Evolutionary conservation across 306 rosid genomes (phyloP).

Genomic region (Medicago lupulina): DNA sequence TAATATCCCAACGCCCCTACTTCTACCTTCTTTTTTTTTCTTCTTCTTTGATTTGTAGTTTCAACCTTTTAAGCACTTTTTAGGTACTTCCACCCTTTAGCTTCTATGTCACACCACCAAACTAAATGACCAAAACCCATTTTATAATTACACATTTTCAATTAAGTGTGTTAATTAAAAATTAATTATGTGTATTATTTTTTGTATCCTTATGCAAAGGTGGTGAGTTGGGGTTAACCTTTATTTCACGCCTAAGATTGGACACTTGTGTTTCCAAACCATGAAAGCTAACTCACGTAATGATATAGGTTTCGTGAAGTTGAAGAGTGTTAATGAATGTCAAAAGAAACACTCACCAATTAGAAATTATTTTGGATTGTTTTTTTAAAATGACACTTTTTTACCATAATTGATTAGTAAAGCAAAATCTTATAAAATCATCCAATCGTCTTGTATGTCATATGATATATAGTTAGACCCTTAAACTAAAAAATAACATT

Average conservation of each 20-base stretch:
- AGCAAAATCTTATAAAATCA: slow-evolving; percentile 16
- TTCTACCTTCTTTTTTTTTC: slow-evolving; percentile 45
- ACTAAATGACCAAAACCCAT: slow-evolving; percentile 39
- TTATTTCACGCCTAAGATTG: slow-evolving; percentile 42
- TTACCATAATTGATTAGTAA: slow-evolving; percentile 37
- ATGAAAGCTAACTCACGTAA: slow-evolving; percentile 39
- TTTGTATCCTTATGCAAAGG: slow-evolving; percentile 6
- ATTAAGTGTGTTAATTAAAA: slow-evolving; percentile 13
- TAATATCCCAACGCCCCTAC: slow-evolving; percentile 38
- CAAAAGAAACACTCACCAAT: slow-evolving; percentile 44
- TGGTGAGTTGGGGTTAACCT: slow-evolving; percentile 39
- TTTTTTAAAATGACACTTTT: slow-evolving; percentile 39
- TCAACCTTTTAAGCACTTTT: slow-evolving; percentile 60
- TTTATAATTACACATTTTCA: slow-evolving; percentile 25
- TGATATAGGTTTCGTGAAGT: slow-evolving; percentile 23
- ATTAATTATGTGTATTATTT: slow-evolving; percentile 13
- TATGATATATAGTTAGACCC: slow-evolving; percentile 23
- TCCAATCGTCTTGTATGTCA: slow-evolving; percentile 29
- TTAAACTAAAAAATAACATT: neutral
- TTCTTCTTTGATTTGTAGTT: slow-evolving; percentile 46
- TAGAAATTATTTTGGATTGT: slow-evolving; percentile 40
- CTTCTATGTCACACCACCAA: slow-evolving; percentile 59
- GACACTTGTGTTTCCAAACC: slow-evolving; percentile 38
- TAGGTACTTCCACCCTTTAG: slow-evolving; percentile 35
- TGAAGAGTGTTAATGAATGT: slow-evolving; percentile 37